Evolutionary conservation across 116 monocot species (phyloP).

Genomic region (Zostera marina): DNA sequence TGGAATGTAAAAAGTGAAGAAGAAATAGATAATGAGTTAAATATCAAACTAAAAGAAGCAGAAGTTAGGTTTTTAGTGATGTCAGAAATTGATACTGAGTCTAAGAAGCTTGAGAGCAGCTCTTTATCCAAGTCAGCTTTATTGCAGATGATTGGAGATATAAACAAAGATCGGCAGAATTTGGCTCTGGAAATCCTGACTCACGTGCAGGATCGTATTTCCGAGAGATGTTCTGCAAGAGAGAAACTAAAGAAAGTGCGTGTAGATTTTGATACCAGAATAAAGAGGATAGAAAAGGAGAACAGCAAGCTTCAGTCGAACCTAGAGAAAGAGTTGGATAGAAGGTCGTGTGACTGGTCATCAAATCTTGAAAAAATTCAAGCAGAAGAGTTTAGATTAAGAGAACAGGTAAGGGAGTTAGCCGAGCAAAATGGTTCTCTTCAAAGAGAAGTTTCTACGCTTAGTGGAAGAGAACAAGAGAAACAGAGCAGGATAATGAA

Average conservation of each 20-base stretch:
- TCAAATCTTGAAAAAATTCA: constrained; percentile 54
- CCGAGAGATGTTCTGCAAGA: constrained; percentile 47
- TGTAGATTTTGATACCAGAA: constrained; percentile 41
- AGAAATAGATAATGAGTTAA: constrained; percentile 32
- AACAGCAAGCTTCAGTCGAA: constrained; percentile 54
- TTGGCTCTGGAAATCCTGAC: constrained; percentile 48
- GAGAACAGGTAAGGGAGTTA: constrained; percentile 58
- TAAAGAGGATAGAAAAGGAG: constrained; percentile 69
- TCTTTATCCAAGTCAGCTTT: constrained; percentile 21
- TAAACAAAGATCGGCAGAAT: constrained; percentile 33
- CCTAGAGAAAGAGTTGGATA: constrained; percentile 77
- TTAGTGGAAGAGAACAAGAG: constrained; percentile 37
- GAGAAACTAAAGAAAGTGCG: constrained; percentile 30
- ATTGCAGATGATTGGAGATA: constrained; percentile 24
- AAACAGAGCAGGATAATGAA: constrained; percentile 20
- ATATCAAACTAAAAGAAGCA: constrained; percentile 39
- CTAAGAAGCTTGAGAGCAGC: constrained; percentile 13
- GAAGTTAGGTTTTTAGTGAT: constrained; percentile 21
- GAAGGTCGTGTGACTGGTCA: constrained; percentile 69
- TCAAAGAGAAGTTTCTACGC: constrained; percentile 57
- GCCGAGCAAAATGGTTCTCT: constrained; percentile 82
- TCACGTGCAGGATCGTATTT: constrained; percentile 41
- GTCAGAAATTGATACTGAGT: constrained; percentile 24
- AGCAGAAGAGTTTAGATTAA: constrained; percentile 58
- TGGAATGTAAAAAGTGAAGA: constrained; percentile 10